Base-by-base conservation (phyloP, 106 monocot genomes). In the Dioscorea zingiberensis region DNA sequence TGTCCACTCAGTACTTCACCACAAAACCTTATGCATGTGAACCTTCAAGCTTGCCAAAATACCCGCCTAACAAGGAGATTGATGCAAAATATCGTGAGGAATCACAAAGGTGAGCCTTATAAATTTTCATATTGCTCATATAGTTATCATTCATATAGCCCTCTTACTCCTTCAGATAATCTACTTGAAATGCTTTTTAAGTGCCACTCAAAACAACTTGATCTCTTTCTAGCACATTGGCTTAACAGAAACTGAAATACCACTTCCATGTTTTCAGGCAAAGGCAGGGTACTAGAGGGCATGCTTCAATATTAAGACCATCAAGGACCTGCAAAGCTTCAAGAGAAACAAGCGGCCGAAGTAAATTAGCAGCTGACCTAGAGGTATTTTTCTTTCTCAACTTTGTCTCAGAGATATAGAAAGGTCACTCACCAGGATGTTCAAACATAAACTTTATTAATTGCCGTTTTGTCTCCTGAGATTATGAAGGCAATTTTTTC, bases 11-110 rank as follows among this genome's bases (percentile, higher is more conserved):
- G 91, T 92, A 80, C 69, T 92, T 92, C 74, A 74, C 48, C 60
- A 75, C 84, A 65, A 77, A 80, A 47, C 91, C 91, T 44, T 74
- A 64, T 67, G 84, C 87, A 44, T 92, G 87, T 74, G 87, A 92
- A 48, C 87, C 87, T 17, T 81, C 91, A 55, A 84, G 76, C 69
- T 71, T 92, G 65, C 87, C 91, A 32, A 79, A 87, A 72, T 84
- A 85, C 25, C 61, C 87, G 54, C 91, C 91, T 54, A 87, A 76
- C 69, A 92, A 92, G 66, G 91, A 92, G 76, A 87, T 92, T 54
- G 91, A 92, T 87, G 87, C 91, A 58, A 92, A 80, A 65, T 64
- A 32, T 73, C 87, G 91, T 10, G 91, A 91, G 55, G 84, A 82
- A 44, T 68, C 77, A 66, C 72, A 21, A 16, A 92, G 87, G 91